These are phyloP conservation scores for Aspergillus calidoustus DNA, from an alignment of 2,329 filamentous ascomycete species.

Conservation along the genomic window DNA sequence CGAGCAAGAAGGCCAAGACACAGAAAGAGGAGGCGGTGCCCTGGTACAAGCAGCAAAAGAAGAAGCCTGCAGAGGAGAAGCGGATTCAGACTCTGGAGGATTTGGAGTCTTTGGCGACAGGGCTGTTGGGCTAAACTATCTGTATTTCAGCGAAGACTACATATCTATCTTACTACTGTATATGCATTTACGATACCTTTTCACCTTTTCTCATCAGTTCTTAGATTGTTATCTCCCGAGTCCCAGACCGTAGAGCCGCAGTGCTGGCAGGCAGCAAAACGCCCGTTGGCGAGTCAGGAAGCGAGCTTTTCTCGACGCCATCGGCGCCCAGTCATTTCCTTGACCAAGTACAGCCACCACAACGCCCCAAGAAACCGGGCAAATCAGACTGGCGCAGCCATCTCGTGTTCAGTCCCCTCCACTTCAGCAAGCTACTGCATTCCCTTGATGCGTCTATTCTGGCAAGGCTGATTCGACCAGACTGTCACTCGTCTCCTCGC, in stretches of 20 bases:
- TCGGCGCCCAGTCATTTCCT: neutral
- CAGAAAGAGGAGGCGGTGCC: slow-evolving; percentile 33
- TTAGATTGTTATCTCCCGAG: neutral
- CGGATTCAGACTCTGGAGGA: slow-evolving; percentile 52
- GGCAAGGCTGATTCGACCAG: neutral
- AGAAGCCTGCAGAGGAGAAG: slow-evolving; percentile 26
- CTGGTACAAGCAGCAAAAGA: slow-evolving; percentile 32
- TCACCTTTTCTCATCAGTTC: neutral
- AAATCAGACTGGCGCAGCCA: neutral
- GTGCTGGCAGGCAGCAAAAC: neutral
- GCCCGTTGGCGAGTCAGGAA: neutral
- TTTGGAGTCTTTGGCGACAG: slow-evolving; percentile 52
- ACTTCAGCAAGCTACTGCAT: neutral
- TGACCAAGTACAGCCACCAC: neutral
- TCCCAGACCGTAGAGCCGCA: neutral
- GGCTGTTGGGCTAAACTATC: slow-evolving; percentile 41
- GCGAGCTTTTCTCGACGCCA: neutral
- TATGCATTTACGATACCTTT: slow-evolving; percentile 6
- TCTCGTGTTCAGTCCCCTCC: neutral
- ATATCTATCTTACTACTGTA: slow-evolving; percentile 4
- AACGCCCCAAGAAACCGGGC: neutral
- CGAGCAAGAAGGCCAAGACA: slow-evolving; percentile 48
- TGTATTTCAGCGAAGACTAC: slow-evolving; percentile 5
- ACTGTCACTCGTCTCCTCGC: neutral
- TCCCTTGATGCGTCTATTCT: neutral